phyloP scores from a whole-genome alignment of 768 basidiomycete genomes.

The Lactarius sanguifluus region DNA sequence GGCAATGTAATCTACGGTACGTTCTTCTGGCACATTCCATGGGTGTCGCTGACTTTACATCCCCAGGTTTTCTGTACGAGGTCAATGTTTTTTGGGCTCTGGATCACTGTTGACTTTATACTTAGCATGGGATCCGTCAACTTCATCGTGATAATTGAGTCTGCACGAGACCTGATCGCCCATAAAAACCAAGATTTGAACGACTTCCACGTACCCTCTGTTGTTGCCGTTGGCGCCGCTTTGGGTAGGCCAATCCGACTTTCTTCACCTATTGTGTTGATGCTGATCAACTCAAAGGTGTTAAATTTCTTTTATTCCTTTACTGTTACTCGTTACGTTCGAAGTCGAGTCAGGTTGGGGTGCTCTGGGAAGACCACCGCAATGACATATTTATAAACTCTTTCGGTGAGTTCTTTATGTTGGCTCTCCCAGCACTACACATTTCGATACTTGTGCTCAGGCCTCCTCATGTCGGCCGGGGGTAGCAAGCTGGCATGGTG shows the following conservation, averaged over 20 bases:
- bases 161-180: conserved; percentile 65
- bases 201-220: conserved; percentile 74
- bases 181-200: conserved; percentile 55
- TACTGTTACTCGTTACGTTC: conserved; percentile 80
- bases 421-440: conserved; percentile 6
- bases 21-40: conserved; percentile 20
- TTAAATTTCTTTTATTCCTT: conserved; percentile 84
- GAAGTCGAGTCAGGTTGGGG: conserved; percentile 85
- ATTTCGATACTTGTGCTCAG: conserved; percentile 38
- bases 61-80: conserved; percentile 49
- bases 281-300: conserved; percentile 45
- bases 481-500: conserved; percentile 83
- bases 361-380: conserved; percentile 97
- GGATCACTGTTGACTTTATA: conserved; percentile 7
- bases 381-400: conserved; percentile 88
- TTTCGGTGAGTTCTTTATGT: conserved; percentile 50
- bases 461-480: conserved; percentile 79
- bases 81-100: conserved; percentile 2
- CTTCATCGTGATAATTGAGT: conserved; percentile 87
- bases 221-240: conserved; percentile 81
- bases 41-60: neutral
- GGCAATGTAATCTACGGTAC: conserved; percentile 85
- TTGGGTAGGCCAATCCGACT: conserved; percentile 54
- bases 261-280: conserved; percentile 15
- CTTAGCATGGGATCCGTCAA: conserved; percentile 89